These are phyloP conservation scores for Trifolium dubium DNA, from an alignment of 306 rosid species.

Conservation along the genomic window DNA sequence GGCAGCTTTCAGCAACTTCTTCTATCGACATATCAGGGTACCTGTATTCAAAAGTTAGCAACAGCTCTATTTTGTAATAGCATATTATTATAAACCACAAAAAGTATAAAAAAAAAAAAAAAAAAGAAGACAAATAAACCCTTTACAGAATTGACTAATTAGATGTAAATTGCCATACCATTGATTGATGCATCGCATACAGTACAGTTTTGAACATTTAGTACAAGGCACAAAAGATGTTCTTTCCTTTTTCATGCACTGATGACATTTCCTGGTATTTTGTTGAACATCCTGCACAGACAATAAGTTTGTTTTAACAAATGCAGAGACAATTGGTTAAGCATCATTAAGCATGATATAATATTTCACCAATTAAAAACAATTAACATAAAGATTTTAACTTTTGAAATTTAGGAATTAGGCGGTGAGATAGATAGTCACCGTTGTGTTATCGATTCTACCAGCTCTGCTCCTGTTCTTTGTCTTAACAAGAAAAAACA, in stretches of 20 bases:
- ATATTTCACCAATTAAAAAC: conserved; percentile 1
- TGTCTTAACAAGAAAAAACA: conserved; percentile 38
- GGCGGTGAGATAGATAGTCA: conserved; percentile 33
- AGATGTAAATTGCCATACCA: conserved; percentile 54
- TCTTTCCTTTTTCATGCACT: conserved; percentile 66
- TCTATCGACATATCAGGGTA: conserved; percentile 62
- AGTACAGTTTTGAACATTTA: conserved; percentile 66
- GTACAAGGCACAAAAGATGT: conserved; percentile 56
- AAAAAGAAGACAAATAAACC: conserved; percentile 5
- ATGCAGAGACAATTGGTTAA: conserved; percentile 18
- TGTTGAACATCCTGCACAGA: conserved; percentile 46
- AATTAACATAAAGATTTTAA: conserved; percentile 8
- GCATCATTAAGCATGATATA: conserved; percentile 21
- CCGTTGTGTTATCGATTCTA: conserved; percentile 28
- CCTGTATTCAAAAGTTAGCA: conserved; percentile 50
- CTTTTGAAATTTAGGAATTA: conserved; percentile 6
- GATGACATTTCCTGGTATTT: conserved; percentile 62
- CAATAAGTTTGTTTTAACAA: conserved; percentile 1
- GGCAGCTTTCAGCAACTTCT: conserved; percentile 64
- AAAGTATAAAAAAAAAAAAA: background rate
- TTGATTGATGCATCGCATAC: conserved; percentile 61
- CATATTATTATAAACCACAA: background rate
- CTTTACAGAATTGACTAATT: conserved; percentile 5
- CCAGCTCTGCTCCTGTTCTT: conserved; percentile 51
- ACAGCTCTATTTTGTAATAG: conserved; percentile 24